Conservation (phyloP, 306 rosid genomes). For the Lathyrus sativus region DNA sequence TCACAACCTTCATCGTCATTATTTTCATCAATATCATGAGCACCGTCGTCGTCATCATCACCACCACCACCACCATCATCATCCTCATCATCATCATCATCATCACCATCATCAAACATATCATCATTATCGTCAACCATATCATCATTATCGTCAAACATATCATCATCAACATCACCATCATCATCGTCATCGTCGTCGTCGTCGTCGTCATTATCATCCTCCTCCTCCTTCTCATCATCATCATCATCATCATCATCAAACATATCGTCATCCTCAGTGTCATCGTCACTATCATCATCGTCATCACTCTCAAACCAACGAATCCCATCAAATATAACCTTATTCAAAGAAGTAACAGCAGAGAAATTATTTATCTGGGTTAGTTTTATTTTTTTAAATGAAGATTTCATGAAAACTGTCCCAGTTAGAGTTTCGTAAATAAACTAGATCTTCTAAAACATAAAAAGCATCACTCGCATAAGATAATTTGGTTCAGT, state of each 20-base stretch:
- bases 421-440: conserved; percentile 16
- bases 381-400: not conserved
- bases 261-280: conserved; percentile 21
- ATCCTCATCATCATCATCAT: not conserved
- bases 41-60: not conserved
- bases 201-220: not conserved
- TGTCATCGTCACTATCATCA: conserved; percentile 27
- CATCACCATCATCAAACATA: not conserved
- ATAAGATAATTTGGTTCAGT: conserved; percentile 22
- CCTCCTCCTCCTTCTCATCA: conserved; percentile 25
- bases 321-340: conserved; percentile 43
- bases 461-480: conserved; percentile 28
- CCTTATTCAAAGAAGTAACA: conserved; percentile 71
- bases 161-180: not conserved
- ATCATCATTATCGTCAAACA: not conserved
- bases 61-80: not conserved
- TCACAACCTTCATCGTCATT: not conserved
- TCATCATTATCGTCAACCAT: not conserved
- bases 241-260: conserved; percentile 32
- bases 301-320: conserved; percentile 53
- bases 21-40: not conserved
- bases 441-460: conserved; percentile 18
- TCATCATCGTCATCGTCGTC: not conserved
- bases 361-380: conserved; percentile 60
- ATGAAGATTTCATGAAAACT: conserved; percentile 6